Evolutionary conservation across 1,139 yeast species (phyloP).

Genomic region (Protomyces lactucae-debilis): DNA sequence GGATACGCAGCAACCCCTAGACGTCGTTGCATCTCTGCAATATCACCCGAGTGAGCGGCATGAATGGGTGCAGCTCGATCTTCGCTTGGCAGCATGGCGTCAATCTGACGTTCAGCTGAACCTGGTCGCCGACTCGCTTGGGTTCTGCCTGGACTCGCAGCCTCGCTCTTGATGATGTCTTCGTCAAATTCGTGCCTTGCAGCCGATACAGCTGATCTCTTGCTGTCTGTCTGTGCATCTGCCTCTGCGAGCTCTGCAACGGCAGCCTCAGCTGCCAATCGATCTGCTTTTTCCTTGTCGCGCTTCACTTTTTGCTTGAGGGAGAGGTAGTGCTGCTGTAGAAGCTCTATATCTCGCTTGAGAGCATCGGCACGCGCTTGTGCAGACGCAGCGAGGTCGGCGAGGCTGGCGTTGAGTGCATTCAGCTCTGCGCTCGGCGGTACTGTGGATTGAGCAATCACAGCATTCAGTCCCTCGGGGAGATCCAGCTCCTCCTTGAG

Average conservation of each 20-base stretch:
- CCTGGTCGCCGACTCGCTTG: not conserved
- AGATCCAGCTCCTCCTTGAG: not conserved
- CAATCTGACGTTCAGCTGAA: not conserved
- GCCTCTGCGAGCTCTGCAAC: not conserved
- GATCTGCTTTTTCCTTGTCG: not conserved
- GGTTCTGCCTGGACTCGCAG: not conserved
- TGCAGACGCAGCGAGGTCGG: constrained; percentile 9
- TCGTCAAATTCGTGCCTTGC: not conserved
- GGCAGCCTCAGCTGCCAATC: not conserved
- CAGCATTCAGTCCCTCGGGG: constrained; percentile 6
- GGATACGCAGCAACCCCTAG: constrained; percentile 92
- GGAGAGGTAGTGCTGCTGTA: constrained; percentile 11
- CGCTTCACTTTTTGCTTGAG: constrained; percentile 8
- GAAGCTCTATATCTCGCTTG: constrained; percentile 7
- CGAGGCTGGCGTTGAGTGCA: constrained; percentile 12
- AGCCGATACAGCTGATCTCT: not conserved
- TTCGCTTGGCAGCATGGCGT: not conserved
- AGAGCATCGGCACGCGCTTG: constrained; percentile 26
- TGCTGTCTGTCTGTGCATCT: not conserved
- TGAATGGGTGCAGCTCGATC: not conserved
- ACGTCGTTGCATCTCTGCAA: constrained; percentile 66
- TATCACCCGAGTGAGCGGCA: constrained; percentile 14
- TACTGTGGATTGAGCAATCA: constrained; percentile 1
- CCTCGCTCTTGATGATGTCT: not conserved
- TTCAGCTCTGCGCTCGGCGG: constrained; percentile 15